Percentiles rank a stretch among this genome's conserved stretches.
These are phyloP conservation scores for Nicotiana paniculata DNA, from an alignment of 257 asterid species.

Conservation along the genomic window DNA sequence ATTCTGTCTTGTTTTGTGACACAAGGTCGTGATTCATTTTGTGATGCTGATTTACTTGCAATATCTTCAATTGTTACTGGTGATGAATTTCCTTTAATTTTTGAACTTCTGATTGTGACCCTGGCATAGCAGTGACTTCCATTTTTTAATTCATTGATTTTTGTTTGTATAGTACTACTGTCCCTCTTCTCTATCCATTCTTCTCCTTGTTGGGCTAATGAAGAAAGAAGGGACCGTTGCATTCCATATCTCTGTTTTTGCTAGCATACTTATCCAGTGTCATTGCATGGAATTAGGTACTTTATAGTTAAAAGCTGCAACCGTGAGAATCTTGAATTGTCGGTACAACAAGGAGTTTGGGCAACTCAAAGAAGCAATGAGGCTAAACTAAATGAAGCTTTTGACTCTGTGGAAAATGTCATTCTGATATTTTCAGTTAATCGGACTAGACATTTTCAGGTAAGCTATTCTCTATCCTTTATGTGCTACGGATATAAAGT, in stretches of 20 bases:
- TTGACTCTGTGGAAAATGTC: constrained; percentile 90
- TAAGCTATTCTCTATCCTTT: constrained; percentile 17
- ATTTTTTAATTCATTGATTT: not conserved
- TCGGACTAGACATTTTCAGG: constrained; percentile 97
- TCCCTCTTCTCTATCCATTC: not conserved
- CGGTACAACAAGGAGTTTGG: constrained; percentile 99
- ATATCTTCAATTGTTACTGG: not conserved
- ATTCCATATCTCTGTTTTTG: constrained; percentile 17
- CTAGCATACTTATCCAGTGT: constrained; percentile 24
- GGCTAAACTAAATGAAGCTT: constrained; percentile 95
- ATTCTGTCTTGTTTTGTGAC: not conserved
- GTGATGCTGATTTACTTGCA: not conserved
- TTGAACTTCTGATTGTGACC: not conserved
- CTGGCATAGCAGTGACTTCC: not conserved
- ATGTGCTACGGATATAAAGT: not conserved
- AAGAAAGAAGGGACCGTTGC: not conserved
- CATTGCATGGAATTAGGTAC: constrained; percentile 58
- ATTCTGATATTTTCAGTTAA: constrained; percentile 88
- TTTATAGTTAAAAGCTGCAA: constrained; percentile 98
- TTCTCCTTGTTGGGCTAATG: not conserved
- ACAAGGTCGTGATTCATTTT: not conserved
- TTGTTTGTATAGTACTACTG: not conserved
- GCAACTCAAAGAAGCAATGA: constrained; percentile 99
- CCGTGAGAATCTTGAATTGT: constrained; percentile 89
- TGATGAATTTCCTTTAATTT: not conserved